Percentiles rank a stretch among this genome's conserved stretches.
Evolutionary conservation across 1,284 basidiomycete genomes (phyloP).

Genomic region (Rhizoctonia solani): DNA sequence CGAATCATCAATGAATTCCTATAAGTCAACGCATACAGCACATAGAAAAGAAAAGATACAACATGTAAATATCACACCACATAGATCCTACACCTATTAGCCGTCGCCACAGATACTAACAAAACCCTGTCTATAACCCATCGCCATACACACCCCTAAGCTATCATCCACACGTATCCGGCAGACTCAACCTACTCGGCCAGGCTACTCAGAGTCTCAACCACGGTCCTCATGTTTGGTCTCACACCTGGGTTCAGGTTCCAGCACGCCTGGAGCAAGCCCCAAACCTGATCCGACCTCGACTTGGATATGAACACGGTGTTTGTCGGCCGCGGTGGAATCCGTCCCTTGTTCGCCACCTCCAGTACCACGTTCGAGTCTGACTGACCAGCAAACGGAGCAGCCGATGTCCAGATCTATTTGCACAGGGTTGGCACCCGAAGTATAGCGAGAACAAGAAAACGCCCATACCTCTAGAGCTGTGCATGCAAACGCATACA

Average conservation of each 20-base stretch:
- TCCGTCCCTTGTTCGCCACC: constrained; percentile 19
- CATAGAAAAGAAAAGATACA: no score
- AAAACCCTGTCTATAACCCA: no score
- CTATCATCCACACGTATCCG: no score
- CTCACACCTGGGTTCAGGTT: constrained; percentile 2
- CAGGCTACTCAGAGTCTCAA: neutral
- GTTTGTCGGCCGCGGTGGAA: neutral
- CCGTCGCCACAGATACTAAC: no score
- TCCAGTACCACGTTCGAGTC: constrained; percentile 25
- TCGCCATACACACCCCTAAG: no score
- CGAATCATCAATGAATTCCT: no score
- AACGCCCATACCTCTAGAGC: constrained; percentile 7
- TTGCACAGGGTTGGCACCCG: neutral
- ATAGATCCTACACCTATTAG: no score
- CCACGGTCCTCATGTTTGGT: neutral
- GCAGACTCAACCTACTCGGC: neutral
- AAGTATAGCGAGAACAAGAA: neutral
- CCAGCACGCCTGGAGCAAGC: constrained; percentile 27
- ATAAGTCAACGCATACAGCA: no score
- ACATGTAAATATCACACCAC: no score
- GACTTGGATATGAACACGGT: neutral
- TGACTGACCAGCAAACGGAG: constrained; percentile 16
- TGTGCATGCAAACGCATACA: constrained; percentile 30
- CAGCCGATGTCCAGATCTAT: constrained; percentile 9
- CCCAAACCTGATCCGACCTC: constrained; percentile 20